These are phyloP conservation scores for Fraxinus sp. DNA, from an alignment of 305 asterid genomes.

Conservation along the genomic window DNA sequence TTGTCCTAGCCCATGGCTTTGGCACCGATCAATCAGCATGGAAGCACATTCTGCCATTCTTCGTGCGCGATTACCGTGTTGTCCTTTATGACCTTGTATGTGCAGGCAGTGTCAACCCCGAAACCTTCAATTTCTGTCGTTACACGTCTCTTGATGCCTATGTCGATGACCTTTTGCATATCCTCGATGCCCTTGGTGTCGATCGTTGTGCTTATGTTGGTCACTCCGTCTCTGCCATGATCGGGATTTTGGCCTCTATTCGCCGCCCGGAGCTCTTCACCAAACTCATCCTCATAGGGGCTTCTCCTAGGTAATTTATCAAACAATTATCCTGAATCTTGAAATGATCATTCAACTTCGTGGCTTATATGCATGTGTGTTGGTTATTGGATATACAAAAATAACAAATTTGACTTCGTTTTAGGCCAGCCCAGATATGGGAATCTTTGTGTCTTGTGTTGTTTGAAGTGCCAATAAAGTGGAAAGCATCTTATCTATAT, in stretches of 20 bases:
- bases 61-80: constrained; percentile 37
- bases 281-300: constrained; percentile 48
- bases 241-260: constrained; percentile 47
- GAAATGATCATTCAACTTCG: neutral
- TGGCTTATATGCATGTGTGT: neutral
- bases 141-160: constrained; percentile 46
- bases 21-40: constrained; percentile 57
- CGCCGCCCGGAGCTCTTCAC: constrained; percentile 52
- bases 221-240: constrained; percentile 56
- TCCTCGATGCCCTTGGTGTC: constrained; percentile 38
- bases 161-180: constrained; percentile 43
- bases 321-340: neutral
- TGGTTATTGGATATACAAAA: neutral
- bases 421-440: constrained; percentile 17
- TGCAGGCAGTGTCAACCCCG: constrained; percentile 57
- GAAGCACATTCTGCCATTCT: constrained; percentile 39
- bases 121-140: constrained; percentile 45
- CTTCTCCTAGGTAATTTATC: constrained; percentile 44
- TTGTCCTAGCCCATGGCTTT: constrained; percentile 45
- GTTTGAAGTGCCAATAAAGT: constrained; percentile 20
- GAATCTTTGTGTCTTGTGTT: constrained; percentile 21
- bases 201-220: constrained; percentile 42
- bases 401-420: neutral
- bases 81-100: constrained; percentile 45
- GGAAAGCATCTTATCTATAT: constrained; percentile 7